These are phyloP conservation scores for Paramecium sexaurelia DNA, from an alignment of 73 alveolate genomes.

Conservation along the genomic window DNA sequence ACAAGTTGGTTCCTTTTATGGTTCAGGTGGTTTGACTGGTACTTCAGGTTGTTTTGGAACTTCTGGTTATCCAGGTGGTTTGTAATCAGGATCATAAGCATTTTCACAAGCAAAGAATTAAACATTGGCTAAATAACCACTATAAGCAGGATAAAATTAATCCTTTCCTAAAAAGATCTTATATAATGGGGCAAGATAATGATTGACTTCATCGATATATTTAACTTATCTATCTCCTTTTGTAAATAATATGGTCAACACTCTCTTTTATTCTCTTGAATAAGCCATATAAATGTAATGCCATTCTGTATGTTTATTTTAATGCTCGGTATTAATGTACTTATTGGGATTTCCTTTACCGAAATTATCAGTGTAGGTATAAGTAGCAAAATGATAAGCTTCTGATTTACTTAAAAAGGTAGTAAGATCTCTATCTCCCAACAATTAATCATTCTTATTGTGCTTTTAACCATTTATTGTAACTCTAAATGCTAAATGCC, in stretches of 20 bases:
- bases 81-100: slow-evolving; percentile 37
- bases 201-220: slow-evolving; percentile 8
- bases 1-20: slow-evolving; percentile 37
- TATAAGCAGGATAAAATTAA: slow-evolving; percentile 40
- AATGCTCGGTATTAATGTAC: background rate
- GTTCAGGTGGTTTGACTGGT: background rate
- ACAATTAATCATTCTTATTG: background rate
- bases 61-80: slow-evolving; percentile 47
- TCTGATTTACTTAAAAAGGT: slow-evolving; percentile 1
- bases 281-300: slow-evolving; percentile 43
- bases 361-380: background rate
- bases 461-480: slow-evolving; percentile 37
- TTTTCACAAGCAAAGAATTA: slow-evolving; percentile 10
- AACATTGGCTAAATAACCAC: background rate
- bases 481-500: slow-evolving; percentile 34
- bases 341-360: slow-evolving; percentile 35
- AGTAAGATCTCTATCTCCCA: slow-evolving; percentile 48
- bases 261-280: background rate
- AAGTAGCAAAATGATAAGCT: background rate
- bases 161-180: slow-evolving; percentile 43
- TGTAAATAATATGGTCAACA: background rate
- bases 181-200: slow-evolving; percentile 34
- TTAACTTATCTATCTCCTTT: slow-evolving; percentile 28
- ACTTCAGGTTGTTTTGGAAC: background rate
- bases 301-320: slow-evolving; percentile 39